Conservation (phyloP, 2,329 filamentous ascomycete species). For the Trichoderma sp. region DNA sequence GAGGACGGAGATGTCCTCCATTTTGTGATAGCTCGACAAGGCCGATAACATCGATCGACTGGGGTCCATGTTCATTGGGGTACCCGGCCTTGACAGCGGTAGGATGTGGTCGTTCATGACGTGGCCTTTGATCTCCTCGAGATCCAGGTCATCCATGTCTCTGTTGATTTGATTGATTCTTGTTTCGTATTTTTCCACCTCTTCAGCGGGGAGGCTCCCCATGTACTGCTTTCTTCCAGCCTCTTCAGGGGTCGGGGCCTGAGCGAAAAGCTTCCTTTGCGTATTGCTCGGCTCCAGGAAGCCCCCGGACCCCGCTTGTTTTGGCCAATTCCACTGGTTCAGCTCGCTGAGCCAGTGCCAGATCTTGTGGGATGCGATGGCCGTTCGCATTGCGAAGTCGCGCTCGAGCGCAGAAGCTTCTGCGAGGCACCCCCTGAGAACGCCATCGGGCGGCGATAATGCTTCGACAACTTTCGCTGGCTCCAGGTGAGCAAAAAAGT, state of each 20-base stretch:
- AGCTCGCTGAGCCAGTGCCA: constrained; percentile 75
- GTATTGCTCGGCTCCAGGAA: constrained; percentile 50
- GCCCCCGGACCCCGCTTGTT: constrained; percentile 47
- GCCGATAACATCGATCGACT: constrained; percentile 36
- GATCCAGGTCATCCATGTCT: constrained; percentile 65
- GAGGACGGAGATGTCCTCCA: constrained; percentile 88
- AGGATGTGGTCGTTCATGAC: constrained; percentile 78
- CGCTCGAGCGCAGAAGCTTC: constrained; percentile 63
- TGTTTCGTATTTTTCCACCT: constrained; percentile 66
- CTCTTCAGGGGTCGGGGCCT: constrained; percentile 24
- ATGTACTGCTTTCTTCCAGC: constrained; percentile 48
- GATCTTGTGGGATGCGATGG: constrained; percentile 67
- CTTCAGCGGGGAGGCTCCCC: constrained; percentile 65
- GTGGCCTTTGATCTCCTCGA: constrained; percentile 87
- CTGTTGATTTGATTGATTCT: constrained; percentile 71
- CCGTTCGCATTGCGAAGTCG: constrained; percentile 68
- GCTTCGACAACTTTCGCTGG: constrained; percentile 60
- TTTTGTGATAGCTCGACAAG: constrained; percentile 58
- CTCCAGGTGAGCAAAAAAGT: constrained; percentile 59
- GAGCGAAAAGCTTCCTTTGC: constrained; percentile 38
- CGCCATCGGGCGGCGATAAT: constrained; percentile 52
- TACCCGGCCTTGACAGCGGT: constrained; percentile 42
- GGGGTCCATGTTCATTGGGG: constrained; percentile 33
- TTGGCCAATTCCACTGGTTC: constrained; percentile 56
- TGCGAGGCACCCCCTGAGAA: constrained; percentile 58